A percentile compares a stretch with the other conserved stretches of the same genome.
Conservation (phyloP, 306 rosid species). For the Cajanus cajan region DNA sequence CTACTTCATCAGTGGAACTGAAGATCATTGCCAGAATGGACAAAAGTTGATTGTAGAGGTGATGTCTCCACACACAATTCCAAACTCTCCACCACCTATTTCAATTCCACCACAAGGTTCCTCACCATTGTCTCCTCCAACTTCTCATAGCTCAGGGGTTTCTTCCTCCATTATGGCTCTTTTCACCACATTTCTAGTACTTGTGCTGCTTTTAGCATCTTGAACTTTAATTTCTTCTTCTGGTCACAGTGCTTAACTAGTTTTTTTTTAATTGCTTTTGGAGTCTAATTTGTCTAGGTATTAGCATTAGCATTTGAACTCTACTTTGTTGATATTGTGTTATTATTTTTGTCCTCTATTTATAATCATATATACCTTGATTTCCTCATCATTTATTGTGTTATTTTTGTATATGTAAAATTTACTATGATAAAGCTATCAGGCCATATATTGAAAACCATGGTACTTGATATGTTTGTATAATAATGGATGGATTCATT, state of each 20-base stretch:
- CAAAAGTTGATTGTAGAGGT: conserved; percentile 57
- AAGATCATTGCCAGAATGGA: conserved; percentile 53
- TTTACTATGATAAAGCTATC: too few relatives aligned
- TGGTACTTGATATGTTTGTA: too few relatives aligned
- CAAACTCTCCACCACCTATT: conserved; percentile 31
- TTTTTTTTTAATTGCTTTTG: background rate
- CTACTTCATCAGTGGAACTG: conserved; percentile 61
- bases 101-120: conserved; percentile 32
- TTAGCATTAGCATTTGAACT: conserved; percentile 4
- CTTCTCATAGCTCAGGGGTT: conserved; percentile 29
- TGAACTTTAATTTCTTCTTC: background rate
- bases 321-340: background rate
- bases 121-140: conserved; percentile 29
- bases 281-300: conserved; percentile 7
- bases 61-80: conserved; percentile 38
- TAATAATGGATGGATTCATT: too few relatives aligned
- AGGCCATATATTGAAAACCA: too few relatives aligned
- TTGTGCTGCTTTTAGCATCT: conserved; percentile 7
- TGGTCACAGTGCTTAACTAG: background rate
- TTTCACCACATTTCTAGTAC: conserved; percentile 11
- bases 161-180: conserved; percentile 20
- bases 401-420: too few relatives aligned
- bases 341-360: background rate
- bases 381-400: background rate
- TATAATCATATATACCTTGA: background rate